Evolutionary conservation across 2,329 filamentous ascomycete genomes (phyloP), one percentile per base, ranked within the genome.

Genomic region (Claviceps sorghi): DNA sequence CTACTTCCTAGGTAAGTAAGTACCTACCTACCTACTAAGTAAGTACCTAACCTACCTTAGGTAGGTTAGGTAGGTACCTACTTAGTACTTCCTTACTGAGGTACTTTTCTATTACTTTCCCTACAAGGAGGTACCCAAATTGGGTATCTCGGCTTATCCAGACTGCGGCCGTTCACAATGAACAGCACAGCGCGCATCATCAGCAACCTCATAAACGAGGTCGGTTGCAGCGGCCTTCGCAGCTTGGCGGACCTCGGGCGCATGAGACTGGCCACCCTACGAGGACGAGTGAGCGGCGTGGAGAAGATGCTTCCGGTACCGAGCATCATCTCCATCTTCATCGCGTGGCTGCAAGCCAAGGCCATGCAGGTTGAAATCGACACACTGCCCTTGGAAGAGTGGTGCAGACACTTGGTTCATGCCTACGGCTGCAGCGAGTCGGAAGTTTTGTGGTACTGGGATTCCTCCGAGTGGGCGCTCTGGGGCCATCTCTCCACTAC

Each of bases 341-440:
- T 57, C 9, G 50, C 54, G 3, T 67, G 65, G 65, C 56, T 67
- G 8, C 51, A 57, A n/a, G 56, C 59, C n/a, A 57, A 58, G 22
- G 49, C 48, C 1, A 44, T 51, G 43, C 49, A 46, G 7, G 34
- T 10, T 2, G 2, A 3, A 1, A 22, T 48, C 7, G 34, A 40
- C 5, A 15, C 8, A 11, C 26, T 51, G 7, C 50, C 52, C 17
- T 30, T 54, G 30, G 17, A 49, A 26, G 22, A 32, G 4, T 54
- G 52, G 52, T 54, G 52, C n/a, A 10, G 17, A 34, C 8, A 47
- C 32, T 7, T 52, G 32, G 21, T 29, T 17, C 17, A 21, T 15
- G 17, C 10, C 3, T 44, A 44, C n/a, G 19, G 30, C 1, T 38
- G 4, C 21, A 45, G 11, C 19, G 15, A 11, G 13, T 22, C 21